These are phyloP conservation scores for Cyamopsis tetragonoloba DNA, from an alignment of 306 rosid species.

Conservation along the genomic window DNA sequence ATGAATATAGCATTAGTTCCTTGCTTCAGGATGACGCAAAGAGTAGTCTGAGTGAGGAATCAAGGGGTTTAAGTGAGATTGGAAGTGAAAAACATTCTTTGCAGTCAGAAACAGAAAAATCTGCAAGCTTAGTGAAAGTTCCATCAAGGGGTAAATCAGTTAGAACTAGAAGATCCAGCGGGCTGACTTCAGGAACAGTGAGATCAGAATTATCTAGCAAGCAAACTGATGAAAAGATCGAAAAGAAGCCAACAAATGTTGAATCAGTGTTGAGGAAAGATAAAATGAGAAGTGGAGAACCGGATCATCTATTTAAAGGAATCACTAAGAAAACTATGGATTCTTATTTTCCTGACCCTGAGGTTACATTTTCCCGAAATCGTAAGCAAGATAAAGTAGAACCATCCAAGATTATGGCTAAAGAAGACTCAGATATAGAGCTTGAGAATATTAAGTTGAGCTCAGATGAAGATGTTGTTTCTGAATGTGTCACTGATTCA, in stretches of 20 bases:
- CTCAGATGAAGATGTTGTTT: constrained; percentile 46
- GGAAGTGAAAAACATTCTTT: constrained; percentile 31
- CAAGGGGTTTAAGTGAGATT: constrained; percentile 33
- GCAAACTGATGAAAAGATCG: constrained; percentile 37
- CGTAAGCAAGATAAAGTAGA: constrained; percentile 31
- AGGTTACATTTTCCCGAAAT: constrained; percentile 28
- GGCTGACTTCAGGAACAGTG: constrained; percentile 30
- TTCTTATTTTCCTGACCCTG: constrained; percentile 25
- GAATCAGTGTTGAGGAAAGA: constrained; percentile 42
- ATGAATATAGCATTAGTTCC: constrained; percentile 34
- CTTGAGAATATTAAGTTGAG: constrained; percentile 32
- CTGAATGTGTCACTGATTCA: constrained; percentile 39
- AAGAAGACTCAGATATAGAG: constrained; percentile 36
- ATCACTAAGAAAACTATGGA: constrained; percentile 30
- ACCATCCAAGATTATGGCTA: constrained; percentile 30
- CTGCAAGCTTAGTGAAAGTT: constrained; percentile 36
- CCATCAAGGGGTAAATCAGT: constrained; percentile 72
- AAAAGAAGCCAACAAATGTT: constrained; percentile 32
- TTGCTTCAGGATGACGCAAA: constrained; percentile 28
- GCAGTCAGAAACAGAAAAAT: constrained; percentile 36
- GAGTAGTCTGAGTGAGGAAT: constrained; percentile 31
- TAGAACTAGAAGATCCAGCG: constrained; percentile 64
- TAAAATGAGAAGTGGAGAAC: constrained; percentile 36
- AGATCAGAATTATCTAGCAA: constrained; percentile 33
- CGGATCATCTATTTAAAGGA: constrained; percentile 25